A percentile compares a stretch with the other conserved stretches of the same genome.
These are phyloP conservation scores for Asclepias syriaca DNA, from an alignment of 257 asterid genomes.

Conservation along the genomic window DNA sequence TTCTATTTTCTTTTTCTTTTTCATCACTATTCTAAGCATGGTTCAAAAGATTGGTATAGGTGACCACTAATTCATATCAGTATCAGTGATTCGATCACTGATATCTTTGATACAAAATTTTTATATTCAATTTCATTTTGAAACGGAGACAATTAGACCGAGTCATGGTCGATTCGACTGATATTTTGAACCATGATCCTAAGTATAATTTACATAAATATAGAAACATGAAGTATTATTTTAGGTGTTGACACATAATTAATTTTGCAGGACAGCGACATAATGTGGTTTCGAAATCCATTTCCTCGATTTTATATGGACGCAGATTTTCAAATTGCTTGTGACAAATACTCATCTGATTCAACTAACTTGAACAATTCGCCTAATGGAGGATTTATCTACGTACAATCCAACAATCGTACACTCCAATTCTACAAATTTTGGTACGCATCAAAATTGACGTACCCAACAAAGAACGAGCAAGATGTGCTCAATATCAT, in stretches of 20 bases:
- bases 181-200: too few species aligned
- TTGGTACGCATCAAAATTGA: conserved; percentile 32
- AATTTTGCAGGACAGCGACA: conserved; percentile 50
- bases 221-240: too few species aligned
- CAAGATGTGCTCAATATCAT: conserved; percentile 57
- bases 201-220: neutral
- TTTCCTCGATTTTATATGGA: conserved; percentile 38
- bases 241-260: too few species aligned
- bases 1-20: neutral
- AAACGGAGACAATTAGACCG: too few species aligned
- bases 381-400: conserved; percentile 59
- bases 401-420: conserved; percentile 39
- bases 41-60: too few species aligned
- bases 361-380: conserved; percentile 28
- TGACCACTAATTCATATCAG: too few species aligned
- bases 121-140: too few species aligned
- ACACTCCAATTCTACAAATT: conserved; percentile 49
- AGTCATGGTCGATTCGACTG: too few species aligned
- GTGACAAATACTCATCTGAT: conserved; percentile 39
- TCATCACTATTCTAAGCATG: too few species aligned
- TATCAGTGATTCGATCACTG: too few species aligned
- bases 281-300: conserved; percentile 67
- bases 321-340: conserved; percentile 53
- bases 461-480: conserved; percentile 47
- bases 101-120: too few species aligned